Evolutionary conservation across 192 early-diverging fungal genomes (phyloP).

Genomic region (Entophlyctis luteolus): DNA sequence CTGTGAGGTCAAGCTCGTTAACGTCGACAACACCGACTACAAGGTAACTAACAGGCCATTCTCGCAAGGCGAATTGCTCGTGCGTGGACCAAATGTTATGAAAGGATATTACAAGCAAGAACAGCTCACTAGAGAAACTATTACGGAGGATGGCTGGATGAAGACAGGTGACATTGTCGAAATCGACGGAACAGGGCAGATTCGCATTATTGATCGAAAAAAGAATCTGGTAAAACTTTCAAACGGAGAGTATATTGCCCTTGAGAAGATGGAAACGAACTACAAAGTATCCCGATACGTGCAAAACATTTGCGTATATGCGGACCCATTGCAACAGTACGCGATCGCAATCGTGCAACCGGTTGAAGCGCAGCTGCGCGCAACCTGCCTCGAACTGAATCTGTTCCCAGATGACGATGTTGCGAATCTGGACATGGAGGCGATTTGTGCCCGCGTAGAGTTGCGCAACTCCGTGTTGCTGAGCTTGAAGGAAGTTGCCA

Average conservation of each 20-base stretch:
- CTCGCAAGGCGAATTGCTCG: slow-evolving; percentile 77
- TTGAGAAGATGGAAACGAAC: slow-evolving; percentile 88
- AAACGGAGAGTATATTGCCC: slow-evolving; percentile 83
- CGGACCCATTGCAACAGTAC: slow-evolving; percentile 64
- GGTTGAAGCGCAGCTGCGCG: slow-evolving; percentile 44
- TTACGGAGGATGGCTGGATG: slow-evolving; percentile 81
- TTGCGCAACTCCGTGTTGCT: slow-evolving; percentile 47
- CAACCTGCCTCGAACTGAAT: slow-evolving; percentile 11
- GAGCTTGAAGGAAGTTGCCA: slow-evolving; percentile 57
- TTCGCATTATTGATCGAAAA: slow-evolving; percentile 84
- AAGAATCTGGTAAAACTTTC: slow-evolving; percentile 93
- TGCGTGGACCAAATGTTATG: slow-evolving; percentile 75
- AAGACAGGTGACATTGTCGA: slow-evolving; percentile 87
- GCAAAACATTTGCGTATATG: slow-evolving; percentile 61
- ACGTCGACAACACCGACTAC: slow-evolving; percentile 43
- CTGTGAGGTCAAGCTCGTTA: slow-evolving; percentile 76
- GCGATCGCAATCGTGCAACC: slow-evolving; percentile 77
- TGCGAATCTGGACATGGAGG: slow-evolving; percentile 38
- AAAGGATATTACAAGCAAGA: slow-evolving; percentile 76
- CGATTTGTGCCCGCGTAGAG: slow-evolving; percentile 43
- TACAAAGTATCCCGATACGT: slow-evolving; percentile 75
- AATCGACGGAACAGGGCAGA: slow-evolving; percentile 70
- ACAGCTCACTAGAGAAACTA: slow-evolving; percentile 58
- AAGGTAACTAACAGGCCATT: slow-evolving; percentile 25
- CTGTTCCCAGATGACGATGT: slow-evolving; percentile 24